phyloP scores from a whole-genome alignment of 257 asterid species.

The Solanum appendiculatum region DNA sequence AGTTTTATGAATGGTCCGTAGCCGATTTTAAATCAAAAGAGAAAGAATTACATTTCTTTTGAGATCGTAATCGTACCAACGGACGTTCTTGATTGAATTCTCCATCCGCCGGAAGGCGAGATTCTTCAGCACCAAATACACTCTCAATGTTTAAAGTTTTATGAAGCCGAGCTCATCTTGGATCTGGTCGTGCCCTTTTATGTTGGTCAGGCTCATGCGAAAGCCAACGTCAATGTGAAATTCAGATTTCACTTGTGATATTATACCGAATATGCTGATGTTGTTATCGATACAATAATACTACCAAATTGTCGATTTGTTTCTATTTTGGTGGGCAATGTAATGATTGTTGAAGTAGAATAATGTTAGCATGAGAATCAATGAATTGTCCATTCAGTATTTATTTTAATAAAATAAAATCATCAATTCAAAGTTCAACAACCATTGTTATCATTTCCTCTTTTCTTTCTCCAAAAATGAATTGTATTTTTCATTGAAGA shows the following conservation, averaged over 20 bases:
- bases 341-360: not conserved
- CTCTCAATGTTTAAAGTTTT: not conserved
- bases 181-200: not conserved
- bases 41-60: too few relatives aligned
- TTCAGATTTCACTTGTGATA: accelerated
- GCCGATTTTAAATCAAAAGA: too few relatives aligned
- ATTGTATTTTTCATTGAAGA: not conserved
- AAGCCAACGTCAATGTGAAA: not conserved
- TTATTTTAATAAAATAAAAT: not conserved
- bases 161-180: not conserved
- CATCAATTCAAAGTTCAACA: not conserved
- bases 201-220: not conserved
- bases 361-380: not conserved
- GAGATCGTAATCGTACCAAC: too few relatives aligned
- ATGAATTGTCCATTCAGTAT: not conserved
- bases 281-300: not conserved
- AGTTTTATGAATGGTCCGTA: not conserved
- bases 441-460: not conserved
- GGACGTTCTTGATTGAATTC: too few relatives aligned
- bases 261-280: not conserved
- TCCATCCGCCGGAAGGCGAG: too few relatives aligned
- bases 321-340: not conserved
- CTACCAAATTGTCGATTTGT: not conserved
- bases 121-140: not conserved
- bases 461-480: not conserved